These are phyloP conservation scores for Mucor indicus DNA, from an alignment of 371 early-diverging fungal genomes.

Conservation along the genomic window DNA sequence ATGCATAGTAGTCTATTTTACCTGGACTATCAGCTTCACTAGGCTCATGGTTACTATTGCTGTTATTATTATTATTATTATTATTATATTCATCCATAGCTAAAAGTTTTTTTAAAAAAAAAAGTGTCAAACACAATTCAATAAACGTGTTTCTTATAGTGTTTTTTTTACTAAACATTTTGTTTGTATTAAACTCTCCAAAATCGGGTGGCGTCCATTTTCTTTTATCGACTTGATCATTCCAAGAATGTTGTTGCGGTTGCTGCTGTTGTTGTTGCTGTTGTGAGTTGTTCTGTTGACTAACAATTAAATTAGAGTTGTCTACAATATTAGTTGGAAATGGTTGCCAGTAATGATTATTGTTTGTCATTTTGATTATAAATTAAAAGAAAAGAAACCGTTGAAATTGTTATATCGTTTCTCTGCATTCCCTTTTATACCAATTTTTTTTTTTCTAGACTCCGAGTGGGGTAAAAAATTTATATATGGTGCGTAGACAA, in stretches of 20 bases:
- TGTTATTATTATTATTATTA: not conserved
- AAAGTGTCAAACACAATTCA: not conserved
- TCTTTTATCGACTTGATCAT: constrained; percentile 1
- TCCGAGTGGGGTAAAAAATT: no score
- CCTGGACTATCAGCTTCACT: constrained; percentile 23
- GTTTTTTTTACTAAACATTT: not conserved
- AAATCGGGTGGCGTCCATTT: constrained; percentile 12
- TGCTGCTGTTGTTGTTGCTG: constrained; percentile 2
- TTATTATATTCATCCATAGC: constrained; percentile 12
- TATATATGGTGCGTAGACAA: no score
- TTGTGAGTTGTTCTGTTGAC: not conserved
- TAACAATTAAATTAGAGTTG: not conserved
- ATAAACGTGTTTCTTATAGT: not conserved
- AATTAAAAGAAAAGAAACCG: not conserved
- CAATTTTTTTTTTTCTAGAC: no score
- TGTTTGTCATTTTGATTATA: not conserved
- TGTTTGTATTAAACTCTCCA: constrained; percentile 5
- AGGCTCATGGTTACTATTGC: constrained; percentile 9
- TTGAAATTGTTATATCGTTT: not conserved
- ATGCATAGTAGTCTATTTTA: not conserved
- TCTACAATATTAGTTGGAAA: constrained; percentile 5
- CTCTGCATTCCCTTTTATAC: no score
- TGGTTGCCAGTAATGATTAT: constrained; percentile 9
- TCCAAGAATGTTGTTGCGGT: constrained; percentile 5
- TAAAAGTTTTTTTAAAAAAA: not conserved